Evolutionary conservation across 257 asterid species (phyloP).

Genomic region (Leptodermis oblonga): DNA sequence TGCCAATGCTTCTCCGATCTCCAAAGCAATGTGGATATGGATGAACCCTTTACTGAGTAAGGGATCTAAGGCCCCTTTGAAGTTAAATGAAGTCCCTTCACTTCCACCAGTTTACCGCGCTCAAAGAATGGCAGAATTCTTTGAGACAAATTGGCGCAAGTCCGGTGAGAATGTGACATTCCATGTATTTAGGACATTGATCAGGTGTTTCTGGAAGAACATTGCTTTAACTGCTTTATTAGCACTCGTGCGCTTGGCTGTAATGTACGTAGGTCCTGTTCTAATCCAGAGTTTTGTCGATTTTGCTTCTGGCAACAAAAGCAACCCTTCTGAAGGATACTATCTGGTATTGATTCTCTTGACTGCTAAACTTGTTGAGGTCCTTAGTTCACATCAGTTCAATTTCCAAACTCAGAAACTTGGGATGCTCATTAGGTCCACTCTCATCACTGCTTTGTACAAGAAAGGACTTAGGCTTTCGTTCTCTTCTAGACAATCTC

Average conservation of each 20-base stretch:
- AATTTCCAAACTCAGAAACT: constrained; percentile 50
- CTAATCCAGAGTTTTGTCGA: constrained; percentile 51
- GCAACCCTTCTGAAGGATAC: constrained; percentile 32
- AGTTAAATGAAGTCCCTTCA: constrained; percentile 48
- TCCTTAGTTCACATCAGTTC: constrained; percentile 62
- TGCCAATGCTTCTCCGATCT: constrained; percentile 50
- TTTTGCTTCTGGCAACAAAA: constrained; percentile 41
- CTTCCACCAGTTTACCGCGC: constrained; percentile 50
- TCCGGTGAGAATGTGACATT: constrained; percentile 36
- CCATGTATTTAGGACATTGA: constrained; percentile 42
- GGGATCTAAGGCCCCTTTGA: constrained; percentile 48
- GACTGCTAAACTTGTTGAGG: constrained; percentile 48
- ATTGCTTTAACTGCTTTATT: constrained; percentile 45
- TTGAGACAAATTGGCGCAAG: constrained; percentile 46
- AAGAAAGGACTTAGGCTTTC: constrained; percentile 56
- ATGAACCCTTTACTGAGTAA: constrained; percentile 52
- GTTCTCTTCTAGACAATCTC: constrained; percentile 58
- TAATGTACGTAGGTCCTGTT: constrained; percentile 55
- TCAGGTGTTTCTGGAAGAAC: constrained; percentile 56
- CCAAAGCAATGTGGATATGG: constrained; percentile 54
- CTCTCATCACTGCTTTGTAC: constrained; percentile 46
- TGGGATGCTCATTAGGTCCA: constrained; percentile 61
- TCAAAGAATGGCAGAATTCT: constrained; percentile 39
- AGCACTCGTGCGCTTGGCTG: constrained; percentile 35
- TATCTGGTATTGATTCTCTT: constrained; percentile 39